Evolutionary conservation across 352 stramenopile species (phyloP).

Genomic region (Phytophthora pisi): DNA sequence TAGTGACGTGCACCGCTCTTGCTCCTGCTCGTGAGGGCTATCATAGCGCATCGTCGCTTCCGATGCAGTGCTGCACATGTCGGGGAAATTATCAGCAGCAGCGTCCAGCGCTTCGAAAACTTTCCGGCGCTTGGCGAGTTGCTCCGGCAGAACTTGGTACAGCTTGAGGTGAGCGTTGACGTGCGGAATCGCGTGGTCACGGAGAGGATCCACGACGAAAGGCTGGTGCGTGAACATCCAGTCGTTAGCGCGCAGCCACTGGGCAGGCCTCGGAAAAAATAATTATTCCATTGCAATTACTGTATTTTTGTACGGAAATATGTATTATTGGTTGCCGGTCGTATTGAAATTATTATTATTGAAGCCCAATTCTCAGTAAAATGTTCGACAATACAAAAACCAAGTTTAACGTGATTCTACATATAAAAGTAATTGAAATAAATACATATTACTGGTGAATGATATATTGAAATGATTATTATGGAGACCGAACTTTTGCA

Average conservation of each 20-base stretch:
- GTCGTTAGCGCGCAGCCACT: constrained; percentile 13
- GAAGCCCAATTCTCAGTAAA: no score
- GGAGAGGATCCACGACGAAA: constrained; percentile 37
- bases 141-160: constrained; percentile 47
- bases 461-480: no score
- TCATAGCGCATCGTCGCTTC: constrained; percentile 7
- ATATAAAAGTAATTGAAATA: no score
- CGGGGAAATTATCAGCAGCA: constrained; percentile 3
- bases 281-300: no score
- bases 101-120: constrained; percentile 27
- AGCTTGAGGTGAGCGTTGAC: constrained; percentile 48
- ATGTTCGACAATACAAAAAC: no score
- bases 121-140: constrained; percentile 38
- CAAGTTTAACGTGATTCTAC: no score
- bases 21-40: constrained; percentile 4
- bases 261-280: no score
- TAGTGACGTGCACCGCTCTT: neutral
- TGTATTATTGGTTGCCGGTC: no score
- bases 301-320: no score
- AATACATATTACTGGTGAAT: no score
- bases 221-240: constrained; percentile 37
- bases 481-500: no score
- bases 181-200: constrained; percentile 44
- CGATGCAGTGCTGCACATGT: constrained; percentile 17
- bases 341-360: no score